A percentile compares a stretch with the other conserved stretches of the same genome.
phyloP scores from a whole-genome alignment of 768 basidiomycete genomes.

The Leccinum fibrillosum region DNA sequence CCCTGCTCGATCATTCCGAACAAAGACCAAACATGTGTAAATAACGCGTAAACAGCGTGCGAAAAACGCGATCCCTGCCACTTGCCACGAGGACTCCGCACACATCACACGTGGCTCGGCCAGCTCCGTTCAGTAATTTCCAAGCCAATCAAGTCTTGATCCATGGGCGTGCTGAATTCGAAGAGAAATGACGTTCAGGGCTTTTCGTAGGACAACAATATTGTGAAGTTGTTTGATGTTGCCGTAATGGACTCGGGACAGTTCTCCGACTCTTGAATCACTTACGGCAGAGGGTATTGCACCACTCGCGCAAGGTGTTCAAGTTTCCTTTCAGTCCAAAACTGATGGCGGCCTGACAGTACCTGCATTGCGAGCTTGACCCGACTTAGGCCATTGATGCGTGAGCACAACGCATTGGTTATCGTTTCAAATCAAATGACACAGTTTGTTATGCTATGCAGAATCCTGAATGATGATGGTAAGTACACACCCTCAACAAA shows the following conservation, averaged over 20 bases:
- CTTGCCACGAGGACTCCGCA: slow-evolving; percentile 13
- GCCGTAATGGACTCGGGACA: too few relatives aligned
- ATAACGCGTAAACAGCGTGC: slow-evolving; percentile 31
- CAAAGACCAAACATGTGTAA: slow-evolving; percentile 24
- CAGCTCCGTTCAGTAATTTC: neutral
- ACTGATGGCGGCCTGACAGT: slow-evolving; percentile 16
- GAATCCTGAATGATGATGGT: slow-evolving; percentile 51
- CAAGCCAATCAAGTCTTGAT: too few relatives aligned
- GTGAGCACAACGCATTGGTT: slow-evolving; percentile 28
- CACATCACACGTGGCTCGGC: slow-evolving; percentile 13
- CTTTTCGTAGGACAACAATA: too few relatives aligned
- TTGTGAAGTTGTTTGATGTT: too few relatives aligned
- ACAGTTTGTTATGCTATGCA: slow-evolving; percentile 17
- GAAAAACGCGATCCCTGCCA: slow-evolving; percentile 21
- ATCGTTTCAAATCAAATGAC: too few relatives aligned
- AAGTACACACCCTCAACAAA: neutral
- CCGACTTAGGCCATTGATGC: slow-evolving; percentile 42
- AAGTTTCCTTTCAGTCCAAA: slow-evolving; percentile 16
- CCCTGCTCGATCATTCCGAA: slow-evolving; percentile 19
- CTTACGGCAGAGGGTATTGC: too few relatives aligned
- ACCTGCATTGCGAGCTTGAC: slow-evolving; percentile 36
- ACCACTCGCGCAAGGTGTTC: neutral
- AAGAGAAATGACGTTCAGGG: too few relatives aligned
- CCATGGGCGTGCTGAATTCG: too few relatives aligned
- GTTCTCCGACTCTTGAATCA: too few relatives aligned